Evolutionary conservation across 306 rosid species (phyloP), one percentile per base, ranked within the genome.

Genomic region (Castanea crenata): DNA sequence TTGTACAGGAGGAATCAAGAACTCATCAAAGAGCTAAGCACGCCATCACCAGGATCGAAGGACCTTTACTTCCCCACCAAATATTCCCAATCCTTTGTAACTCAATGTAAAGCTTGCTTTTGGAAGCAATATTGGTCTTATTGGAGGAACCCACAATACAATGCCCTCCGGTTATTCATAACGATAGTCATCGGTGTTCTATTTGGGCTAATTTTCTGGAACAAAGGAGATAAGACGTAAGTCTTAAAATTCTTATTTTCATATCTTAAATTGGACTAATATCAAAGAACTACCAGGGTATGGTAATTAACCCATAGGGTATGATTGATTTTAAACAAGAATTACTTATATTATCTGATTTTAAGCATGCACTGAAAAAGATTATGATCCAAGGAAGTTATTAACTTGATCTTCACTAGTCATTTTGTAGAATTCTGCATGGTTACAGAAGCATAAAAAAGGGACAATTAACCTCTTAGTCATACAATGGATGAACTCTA

Each of bases 121-220:
- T 84, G 83, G 85, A 88, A 88, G 78, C 88, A 83, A 5, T 75
- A 74, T 1, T 74, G 77, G 74, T 88, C 92, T 74, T 88, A 88
- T 62, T 88, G 92, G 91, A 86, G 86, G 83, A 88, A 88, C 61
- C 88, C 91, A 5, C 78, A 51, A 11, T 88, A 86, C 70, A 86
- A 88, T 62, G 32, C 63, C 65, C 55, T 82, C 46, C 86, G 88
- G 20, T 72, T 81, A 78, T 69, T 85, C 81, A 1, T 82, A 76
- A 49, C 89, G 21, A 18, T 58, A 64, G 8, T 21, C 21, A 70
- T 86, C 3, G 92, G 88, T 16, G 54, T 79, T 55, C n/a, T 86
- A 49, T 86, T 88, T 75, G 89, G 92, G 65, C 52, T 88, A 57
- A 73, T 84, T 61, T 88, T 88, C 75, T 88, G 86, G 86, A 49